phyloP scores from a whole-genome alignment of 2,329 filamentous ascomycete genomes.

The Colletotrichum camelliae region DNA sequence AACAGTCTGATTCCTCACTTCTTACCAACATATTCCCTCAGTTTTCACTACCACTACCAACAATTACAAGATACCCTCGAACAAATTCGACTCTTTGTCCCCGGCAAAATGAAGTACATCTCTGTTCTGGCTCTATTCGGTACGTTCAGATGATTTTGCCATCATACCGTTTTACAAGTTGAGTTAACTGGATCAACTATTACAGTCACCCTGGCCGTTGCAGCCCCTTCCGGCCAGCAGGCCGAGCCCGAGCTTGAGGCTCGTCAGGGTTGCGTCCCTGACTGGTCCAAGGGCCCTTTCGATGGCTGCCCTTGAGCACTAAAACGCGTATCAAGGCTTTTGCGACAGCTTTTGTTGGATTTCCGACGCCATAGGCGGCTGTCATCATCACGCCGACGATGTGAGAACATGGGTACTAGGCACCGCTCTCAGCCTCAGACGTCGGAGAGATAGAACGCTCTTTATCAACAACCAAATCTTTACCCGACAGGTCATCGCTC shows the following conservation, averaged over 20 bases:
- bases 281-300: not conserved
- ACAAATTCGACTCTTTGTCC: not conserved
- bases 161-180: not conserved
- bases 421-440: not conserved
- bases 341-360: too few relatives aligned
- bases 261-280: not conserved
- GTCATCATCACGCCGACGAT: not conserved
- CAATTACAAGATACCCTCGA: not conserved
- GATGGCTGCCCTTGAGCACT: not conserved
- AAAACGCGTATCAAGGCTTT: too few relatives aligned
- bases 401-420: not conserved
- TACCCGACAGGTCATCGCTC: not conserved
- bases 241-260: not conserved
- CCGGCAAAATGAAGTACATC: not conserved
- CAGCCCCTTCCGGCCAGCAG: not conserved
- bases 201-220: not conserved
- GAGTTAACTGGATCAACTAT: not conserved
- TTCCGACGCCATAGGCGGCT: fast-evolving
- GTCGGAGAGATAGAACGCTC: not conserved
- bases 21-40: fast-evolving
- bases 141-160: not conserved
- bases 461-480: too few relatives aligned
- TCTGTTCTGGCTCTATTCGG: not conserved
- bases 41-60: not conserved
- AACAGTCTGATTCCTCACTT: not conserved